Percentiles rank a stretch among this genome's conserved stretches.
Evolutionary conservation across 179 eudicot species (phyloP).

Genomic region (Heliamphora ciliata): DNA sequence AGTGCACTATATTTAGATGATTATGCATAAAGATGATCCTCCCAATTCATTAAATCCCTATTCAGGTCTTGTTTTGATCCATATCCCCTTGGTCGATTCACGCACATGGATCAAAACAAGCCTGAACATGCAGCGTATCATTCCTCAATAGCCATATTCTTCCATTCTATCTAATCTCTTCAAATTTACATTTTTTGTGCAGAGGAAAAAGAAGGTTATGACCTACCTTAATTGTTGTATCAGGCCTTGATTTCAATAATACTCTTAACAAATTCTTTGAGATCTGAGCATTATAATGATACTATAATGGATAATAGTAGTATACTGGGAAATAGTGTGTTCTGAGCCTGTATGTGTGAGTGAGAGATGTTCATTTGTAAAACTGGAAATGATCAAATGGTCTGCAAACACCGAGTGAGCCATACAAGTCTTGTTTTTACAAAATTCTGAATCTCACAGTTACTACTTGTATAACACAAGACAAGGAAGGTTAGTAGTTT

Average conservation of each 20-base stretch:
- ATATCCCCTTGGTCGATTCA: constrained; percentile 33
- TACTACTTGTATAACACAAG: not conserved
- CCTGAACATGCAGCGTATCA: constrained; percentile 12
- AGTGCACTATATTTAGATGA: not conserved
- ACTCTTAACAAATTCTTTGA: not conserved
- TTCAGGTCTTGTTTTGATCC: constrained; percentile 24
- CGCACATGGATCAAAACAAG: constrained; percentile 30
- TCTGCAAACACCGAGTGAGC: not conserved
- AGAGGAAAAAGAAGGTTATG: constrained; percentile 34
- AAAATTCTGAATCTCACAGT: not conserved
- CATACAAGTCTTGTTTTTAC: not conserved
- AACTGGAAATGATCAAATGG: not conserved
- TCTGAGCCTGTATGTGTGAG: not conserved
- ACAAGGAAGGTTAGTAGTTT: not conserved
- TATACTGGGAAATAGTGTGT: not conserved
- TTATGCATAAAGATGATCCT: not conserved
- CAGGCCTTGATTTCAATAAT: constrained; percentile 24
- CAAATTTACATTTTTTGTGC: constrained; percentile 20
- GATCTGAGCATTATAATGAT: not conserved
- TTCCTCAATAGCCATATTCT: not conserved
- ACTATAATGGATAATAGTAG: not conserved
- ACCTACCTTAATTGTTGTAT: constrained; percentile 35
- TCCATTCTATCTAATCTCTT: constrained; percentile 17
- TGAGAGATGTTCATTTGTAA: not conserved
- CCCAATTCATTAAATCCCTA: not conserved